phyloP scores from a whole-genome alignment of 2,329 filamentous ascomycete species.

The Fusarium globosum region DNA sequence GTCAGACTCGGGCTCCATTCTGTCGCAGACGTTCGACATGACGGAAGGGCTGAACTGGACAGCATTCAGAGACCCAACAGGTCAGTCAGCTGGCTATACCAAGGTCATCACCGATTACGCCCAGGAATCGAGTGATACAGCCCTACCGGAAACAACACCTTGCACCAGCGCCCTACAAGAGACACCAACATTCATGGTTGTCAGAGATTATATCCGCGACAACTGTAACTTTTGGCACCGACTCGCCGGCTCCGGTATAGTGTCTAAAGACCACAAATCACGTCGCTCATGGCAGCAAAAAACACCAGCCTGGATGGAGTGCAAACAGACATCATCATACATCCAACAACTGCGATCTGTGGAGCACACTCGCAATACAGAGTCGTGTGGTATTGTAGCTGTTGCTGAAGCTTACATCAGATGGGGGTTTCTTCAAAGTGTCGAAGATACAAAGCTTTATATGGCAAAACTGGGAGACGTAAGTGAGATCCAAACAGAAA shows the following conservation, averaged over 20 bases:
- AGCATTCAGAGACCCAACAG: rapidly evolving
- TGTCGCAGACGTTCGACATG: neutral
- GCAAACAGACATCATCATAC: neutral
- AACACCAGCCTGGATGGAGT: rapidly evolving
- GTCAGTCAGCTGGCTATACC: neutral
- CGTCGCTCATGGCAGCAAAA: neutral
- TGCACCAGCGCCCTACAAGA: rapidly evolving
- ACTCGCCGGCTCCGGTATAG: constrained; percentile 4
- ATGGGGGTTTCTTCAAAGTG: constrained; percentile 19
- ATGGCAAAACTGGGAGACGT: constrained; percentile 17
- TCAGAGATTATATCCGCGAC: neutral
- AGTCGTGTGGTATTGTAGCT: constrained; percentile 13
- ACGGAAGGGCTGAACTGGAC: rapidly evolving
- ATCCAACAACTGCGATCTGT: neutral
- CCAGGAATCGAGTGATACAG: rapidly evolving
- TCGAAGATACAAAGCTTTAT: constrained; percentile 1
- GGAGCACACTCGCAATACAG: neutral
- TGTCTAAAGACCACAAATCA: neutral
- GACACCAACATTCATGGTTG: neutral
- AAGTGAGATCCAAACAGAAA: neutral
- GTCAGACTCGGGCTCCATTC: neutral
- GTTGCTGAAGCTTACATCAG: constrained; percentile 10
- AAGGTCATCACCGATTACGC: rapidly evolving
- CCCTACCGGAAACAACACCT: rapidly evolving
- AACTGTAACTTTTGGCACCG: neutral